phyloP scores from a whole-genome alignment of 2,329 filamentous ascomycete genomes.

The Cercospora sojina region DNA sequence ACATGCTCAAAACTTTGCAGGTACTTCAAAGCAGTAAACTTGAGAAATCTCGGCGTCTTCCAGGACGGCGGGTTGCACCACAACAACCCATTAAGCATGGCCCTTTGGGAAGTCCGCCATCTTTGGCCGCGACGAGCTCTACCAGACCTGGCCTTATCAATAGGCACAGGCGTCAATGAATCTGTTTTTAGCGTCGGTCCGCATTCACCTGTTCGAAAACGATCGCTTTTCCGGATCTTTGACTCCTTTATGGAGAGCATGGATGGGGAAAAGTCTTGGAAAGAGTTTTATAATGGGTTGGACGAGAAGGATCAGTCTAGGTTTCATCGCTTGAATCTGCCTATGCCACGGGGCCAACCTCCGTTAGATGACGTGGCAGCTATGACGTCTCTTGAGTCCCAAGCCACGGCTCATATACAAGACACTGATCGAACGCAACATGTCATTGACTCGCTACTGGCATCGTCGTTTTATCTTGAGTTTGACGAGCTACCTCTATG shows the following conservation, averaged over 20 bases:
- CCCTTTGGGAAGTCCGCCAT: conserved; percentile 27
- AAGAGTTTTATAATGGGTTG: conserved; percentile 25
- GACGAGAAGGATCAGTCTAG: conserved; percentile 17
- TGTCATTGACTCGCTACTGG: neutral
- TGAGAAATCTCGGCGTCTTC: conserved; percentile 31
- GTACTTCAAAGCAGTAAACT: conserved; percentile 32
- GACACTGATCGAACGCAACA: neutral
- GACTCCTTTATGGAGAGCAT: conserved; percentile 28
- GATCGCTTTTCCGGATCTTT: conserved; percentile 26
- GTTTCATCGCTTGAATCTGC: conserved; percentile 32
- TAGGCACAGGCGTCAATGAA: conserved; percentile 30
- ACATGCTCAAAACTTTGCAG: conserved; percentile 8
- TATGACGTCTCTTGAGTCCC: neutral
- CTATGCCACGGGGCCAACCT: conserved; percentile 23
- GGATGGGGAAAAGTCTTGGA: conserved; percentile 31
- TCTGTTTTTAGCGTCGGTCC: conserved; percentile 16
- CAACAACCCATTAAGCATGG: conserved; percentile 33
- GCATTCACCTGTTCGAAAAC: conserved; percentile 29
- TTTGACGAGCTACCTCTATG: neutral
- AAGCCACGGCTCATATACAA: neutral
- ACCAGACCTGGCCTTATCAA: conserved; percentile 31
- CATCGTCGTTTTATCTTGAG: conserved; percentile 8
- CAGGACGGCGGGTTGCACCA: conserved; percentile 36
- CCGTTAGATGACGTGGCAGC: conserved; percentile 22
- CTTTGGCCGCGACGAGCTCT: conserved; percentile 30